Evolutionary conservation across 257 asterid species (phyloP), one percentile per base, ranked within the genome.

Genomic region (Prunella vulgaris): DNA sequence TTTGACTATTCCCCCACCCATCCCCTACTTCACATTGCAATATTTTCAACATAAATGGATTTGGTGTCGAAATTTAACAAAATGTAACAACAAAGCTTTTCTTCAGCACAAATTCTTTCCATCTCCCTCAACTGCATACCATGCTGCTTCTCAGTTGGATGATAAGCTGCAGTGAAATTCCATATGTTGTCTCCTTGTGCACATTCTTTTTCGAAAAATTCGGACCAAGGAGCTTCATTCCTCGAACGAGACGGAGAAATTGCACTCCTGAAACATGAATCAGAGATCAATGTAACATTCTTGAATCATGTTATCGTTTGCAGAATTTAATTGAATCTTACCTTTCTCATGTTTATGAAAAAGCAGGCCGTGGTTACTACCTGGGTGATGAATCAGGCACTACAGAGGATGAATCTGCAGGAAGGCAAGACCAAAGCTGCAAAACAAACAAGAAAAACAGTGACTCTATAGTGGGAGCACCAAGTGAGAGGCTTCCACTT

Each of bases 401-500:
- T 71, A 57, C 96, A 90, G 17, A 88, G 86, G 67, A 90, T 51
- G 74, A 91, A 82, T 77, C 93, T 82, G 85, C 89, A 82, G 52
- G 66, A 75, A 37, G 93, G 87, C 73, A 87, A 72, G 51, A 80
- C 65, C 71, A 94, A 66, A 28, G 86, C 92, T 46, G 96, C 66
- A 74, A 89, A 82, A 71, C 82, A 83, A 61, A 85, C 48, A n/a
- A 93, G 96, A 56, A 76, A 60, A 32, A 89, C 80, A 40, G 90
- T 80, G 22, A 84, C 80, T 27, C 84, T 69, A 66, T 86, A 81
- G 42, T 74, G 84, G 44, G 88, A 84, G 70, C 85, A 79, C 96
- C 94, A 91, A 52, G 87, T 74, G 40, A 94, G 33, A 3, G 96
- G 95, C 83, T 78, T 85, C 97, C 97, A 91, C 68, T 84, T 94